Base-by-base conservation (phyloP, 1,284 basidiomycete species). In the Mycosarcoma maydis region DNA sequence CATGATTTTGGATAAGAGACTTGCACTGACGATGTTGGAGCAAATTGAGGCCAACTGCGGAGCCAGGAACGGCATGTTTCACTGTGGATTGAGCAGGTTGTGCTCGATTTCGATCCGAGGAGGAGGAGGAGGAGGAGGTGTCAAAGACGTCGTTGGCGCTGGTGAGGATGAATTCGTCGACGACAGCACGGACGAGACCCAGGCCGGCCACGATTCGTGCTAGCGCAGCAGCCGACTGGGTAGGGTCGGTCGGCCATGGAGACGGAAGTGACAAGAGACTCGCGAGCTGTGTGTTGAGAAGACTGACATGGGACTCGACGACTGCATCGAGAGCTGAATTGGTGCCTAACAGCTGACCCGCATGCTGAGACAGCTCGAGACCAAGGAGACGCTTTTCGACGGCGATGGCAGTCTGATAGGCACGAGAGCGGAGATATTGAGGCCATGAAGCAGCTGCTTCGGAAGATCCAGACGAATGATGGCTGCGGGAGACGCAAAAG, bases 11-110 rank as follows among this genome's bases (percentile, higher is more conserved):
- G 16, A 70, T 50, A n/a, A 72, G 58, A 8, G 66, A 49, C 39
- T 77, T 77, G 66, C 71, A 78, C 41, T 74, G 73, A 19, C 66
- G 55, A 43, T 74, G 73, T 47, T 72, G 69, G 14, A 64, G 64
- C 20, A 57, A 40, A 14, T 49, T 72, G 23, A 78, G 71, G 14
- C 75, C 76, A 16, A 73, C 64, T 4, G 55, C 48, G 1, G 61
- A 65, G 29, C 65, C 72, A n/a, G 53, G 54, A 2, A 65, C 55
- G 2, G 47, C 61, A 10, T 51, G 49, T 37, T 72, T 67, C 16
- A 50, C 55, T 3, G 44, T 27, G 22, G 65, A 36, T 14, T 45
- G 49, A 19, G 47, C 27, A 17, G 50, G 27, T 19, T 52, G 54
- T 2, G 48, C 29, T 16, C 55, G 66, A 37, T 38, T 36, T 6